Evolutionary conservation across 164 flowering plant genomes (phyloP).

Genomic region (Santalum album): DNA sequence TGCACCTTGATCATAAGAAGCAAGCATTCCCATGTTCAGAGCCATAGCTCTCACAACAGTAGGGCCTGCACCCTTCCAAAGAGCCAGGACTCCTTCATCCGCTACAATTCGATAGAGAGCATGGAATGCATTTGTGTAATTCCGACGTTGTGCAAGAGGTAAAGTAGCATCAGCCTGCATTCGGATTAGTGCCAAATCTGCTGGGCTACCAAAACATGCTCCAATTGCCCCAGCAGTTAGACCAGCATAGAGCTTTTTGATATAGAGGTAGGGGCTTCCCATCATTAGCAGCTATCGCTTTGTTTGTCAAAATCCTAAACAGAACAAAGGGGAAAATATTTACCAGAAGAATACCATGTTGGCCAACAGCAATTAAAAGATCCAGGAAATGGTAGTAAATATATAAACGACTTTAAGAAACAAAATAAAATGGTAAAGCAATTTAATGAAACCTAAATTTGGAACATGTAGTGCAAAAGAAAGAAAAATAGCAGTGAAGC

Average conservation of each 20-base stretch:
- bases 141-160: slow-evolving; percentile 70
- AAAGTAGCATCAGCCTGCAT: slow-evolving; percentile 98
- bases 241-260: slow-evolving; percentile 94
- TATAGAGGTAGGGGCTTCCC: slow-evolving; percentile 92
- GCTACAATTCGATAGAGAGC: slow-evolving; percentile 69
- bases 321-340: slow-evolving; percentile 6
- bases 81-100: slow-evolving; percentile 86
- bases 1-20: slow-evolving; percentile 90
- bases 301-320: slow-evolving; percentile 69
- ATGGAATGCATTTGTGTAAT: slow-evolving; percentile 85
- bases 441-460: too few relatives aligned
- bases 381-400: too few relatives aligned
- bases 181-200: slow-evolving; percentile 89
- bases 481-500: too few relatives aligned
- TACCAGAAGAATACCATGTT: too few relatives aligned
- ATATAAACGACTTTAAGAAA: too few relatives aligned
- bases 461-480: too few relatives aligned
- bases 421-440: too few relatives aligned
- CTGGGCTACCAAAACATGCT: slow-evolving; percentile 85
- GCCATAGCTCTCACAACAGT: slow-evolving; percentile 98
- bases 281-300: slow-evolving; percentile 90
- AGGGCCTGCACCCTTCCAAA: slow-evolving; percentile 98
- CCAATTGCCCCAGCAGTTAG: slow-evolving; percentile 97
- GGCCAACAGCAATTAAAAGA: too few relatives aligned
- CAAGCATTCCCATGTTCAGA: slow-evolving; percentile 94